Evolutionary conservation across 345 rosid genomes (phyloP).

Genomic region (Populus pruinosa): DNA sequence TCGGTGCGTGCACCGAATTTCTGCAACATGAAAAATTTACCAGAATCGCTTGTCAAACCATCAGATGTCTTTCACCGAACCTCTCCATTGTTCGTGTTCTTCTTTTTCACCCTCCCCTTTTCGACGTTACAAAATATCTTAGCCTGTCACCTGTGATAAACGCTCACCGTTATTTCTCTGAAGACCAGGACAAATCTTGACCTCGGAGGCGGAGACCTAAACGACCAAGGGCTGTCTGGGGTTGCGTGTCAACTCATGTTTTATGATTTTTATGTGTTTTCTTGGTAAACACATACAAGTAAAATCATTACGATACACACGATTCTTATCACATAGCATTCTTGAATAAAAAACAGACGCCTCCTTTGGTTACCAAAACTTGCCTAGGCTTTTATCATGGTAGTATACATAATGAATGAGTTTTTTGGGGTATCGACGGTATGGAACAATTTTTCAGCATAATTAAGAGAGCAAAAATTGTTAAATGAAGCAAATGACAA

Average conservation of each 20-base stretch:
- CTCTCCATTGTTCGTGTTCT: background rate
- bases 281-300: slow-evolving; percentile 9
- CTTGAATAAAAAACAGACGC: slow-evolving; percentile 13
- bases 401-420: slow-evolving; percentile 12
- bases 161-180: background rate
- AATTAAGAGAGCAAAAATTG: background rate
- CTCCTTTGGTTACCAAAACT: slow-evolving; percentile 8
- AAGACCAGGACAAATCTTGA: background rate
- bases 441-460: slow-evolving; percentile 19
- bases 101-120: no score
- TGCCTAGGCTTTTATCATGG: slow-evolving; percentile 16
- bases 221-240: no score
- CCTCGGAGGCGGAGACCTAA: background rate
- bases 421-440: background rate
- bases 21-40: background rate
- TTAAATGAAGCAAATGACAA: slow-evolving; percentile 13
- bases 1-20: background rate
- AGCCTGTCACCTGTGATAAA: no score
- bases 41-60: background rate
- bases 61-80: background rate
- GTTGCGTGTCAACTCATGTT: no score
- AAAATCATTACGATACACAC: slow-evolving; percentile 13
- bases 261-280: no score
- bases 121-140: no score
- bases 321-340: slow-evolving; percentile 9